Evolutionary conservation across 2,329 filamentous ascomycete genomes (phyloP), one percentile per base, ranked within the genome.

Genomic region (Hymenoscyphus scutula): DNA sequence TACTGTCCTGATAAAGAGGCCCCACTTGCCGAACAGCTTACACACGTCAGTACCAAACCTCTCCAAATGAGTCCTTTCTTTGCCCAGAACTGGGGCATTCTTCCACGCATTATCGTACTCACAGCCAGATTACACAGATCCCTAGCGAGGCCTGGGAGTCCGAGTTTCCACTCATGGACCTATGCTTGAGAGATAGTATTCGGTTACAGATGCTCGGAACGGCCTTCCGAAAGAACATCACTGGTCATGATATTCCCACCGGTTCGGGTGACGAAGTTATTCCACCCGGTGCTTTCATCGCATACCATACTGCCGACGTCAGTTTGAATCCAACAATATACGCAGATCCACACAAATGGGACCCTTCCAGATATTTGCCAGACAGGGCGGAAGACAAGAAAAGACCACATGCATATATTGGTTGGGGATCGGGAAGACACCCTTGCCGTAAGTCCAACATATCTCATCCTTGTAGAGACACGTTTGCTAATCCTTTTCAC

Each of bases 101-200:
- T 13, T n/a, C n/a, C n/a, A n/a, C n/a, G n/a, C n/a, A n/a, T n/a
- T n/a, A 11, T 2, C 10, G 15, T 13, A 34, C 32, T 34, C 10
- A 34, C 32, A 3, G 11, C 8, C 11, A 34, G 32, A 13, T 34
- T 34, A 10, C 32, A 13, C 15, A 34, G 32, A 34, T 34, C 0
- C 76, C 77, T 0, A 70, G 84, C 30, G 80, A 84, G 15, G 80
- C 78, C 0, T 87, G 83, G 83, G 83, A 86, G 69, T 58, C 71
- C 13, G 80, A 82, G 19, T 85, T 87, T 63, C 81, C 82, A 0
- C 63, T 78, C 5, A 74, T 85, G 34, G 80, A 84, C 62, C 61
- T 83, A 29, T 82, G 79, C 54, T 74, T 86, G 41, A 77, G 78
- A 48, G 84, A 87, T 64, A 78, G 77, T 15, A 84, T 87, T 62